Evolutionary conservation across 2,329 filamentous ascomycete genomes (phyloP), one percentile per base, ranked within the genome.

Genomic region (Neofusicoccum cordaticola): DNA sequence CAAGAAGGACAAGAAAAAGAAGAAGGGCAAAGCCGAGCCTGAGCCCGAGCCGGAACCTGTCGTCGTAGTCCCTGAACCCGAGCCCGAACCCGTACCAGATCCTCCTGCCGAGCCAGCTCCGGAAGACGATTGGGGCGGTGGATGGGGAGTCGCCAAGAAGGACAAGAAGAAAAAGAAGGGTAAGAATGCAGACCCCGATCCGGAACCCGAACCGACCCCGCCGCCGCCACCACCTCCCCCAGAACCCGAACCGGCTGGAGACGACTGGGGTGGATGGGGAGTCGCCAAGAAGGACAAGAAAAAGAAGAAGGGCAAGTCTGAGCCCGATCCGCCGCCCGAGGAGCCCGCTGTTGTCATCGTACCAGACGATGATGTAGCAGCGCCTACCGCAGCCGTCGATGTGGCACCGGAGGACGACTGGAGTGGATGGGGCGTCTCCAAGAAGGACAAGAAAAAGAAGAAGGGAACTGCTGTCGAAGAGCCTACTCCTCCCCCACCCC

Each of bases 381-480:
- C 39, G 19, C 53, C 53, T 7, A 44, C 60, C 22, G 60, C 44
- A 17, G 62, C 64, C 9, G 52, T 45, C 12, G 42, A 44, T 3
- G 35, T 44, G 5, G 41, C 34, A 4, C 19, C 41, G 4, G 61
- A 64, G n/a, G 61, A 51, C 15, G 64, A 47, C 1, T 60, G 56
- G 56, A 11, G 56, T 15, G 53, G 5, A 31, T 60, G 37, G 53
- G 48, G 61, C 4, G 31, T 35, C 12, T 13, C 75, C 3, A 67
- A 67, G 52, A 73, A 75, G 66, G 74, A 76, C 66, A 81, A 79
- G 70, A 80, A 78, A 50, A 77, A 80, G 70, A 84, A 85, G 73
- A 79, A 79, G 65, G 82, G 80, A 22, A 75, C 75, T 66, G 74
- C 73, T 56, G 72, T 48, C 7, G 67, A 64, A 37, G 15, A 34